phyloP scores from a whole-genome alignment of 148 eudicot genomes.

The Chenopodium quinoa region DNA sequence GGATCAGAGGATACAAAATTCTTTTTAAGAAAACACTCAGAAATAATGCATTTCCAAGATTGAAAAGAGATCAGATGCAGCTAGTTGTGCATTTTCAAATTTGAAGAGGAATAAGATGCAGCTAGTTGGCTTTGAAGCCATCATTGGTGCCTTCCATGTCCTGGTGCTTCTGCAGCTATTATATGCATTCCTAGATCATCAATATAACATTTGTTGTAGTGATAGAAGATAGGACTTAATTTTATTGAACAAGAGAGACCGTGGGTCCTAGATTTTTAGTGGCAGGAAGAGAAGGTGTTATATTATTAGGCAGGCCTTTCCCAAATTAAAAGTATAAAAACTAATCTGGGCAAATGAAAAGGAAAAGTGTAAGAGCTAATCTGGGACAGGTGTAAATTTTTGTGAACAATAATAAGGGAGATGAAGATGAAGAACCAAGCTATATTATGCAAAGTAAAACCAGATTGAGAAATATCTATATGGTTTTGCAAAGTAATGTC shows the following conservation, averaged over 20 bases:
- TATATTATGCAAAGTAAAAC: neutral
- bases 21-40: neutral
- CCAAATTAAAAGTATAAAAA: too few species aligned
- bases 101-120: neutral
- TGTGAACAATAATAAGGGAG: neutral
- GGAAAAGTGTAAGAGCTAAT: too few species aligned
- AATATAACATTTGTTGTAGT: neutral
- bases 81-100: neutral
- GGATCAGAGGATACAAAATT: neutral
- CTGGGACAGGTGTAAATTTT: neutral
- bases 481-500: neutral
- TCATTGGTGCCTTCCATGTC: neutral
- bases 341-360: too few species aligned
- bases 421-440: neutral
- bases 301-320: too few species aligned
- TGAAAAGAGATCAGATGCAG: neutral
- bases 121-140: neutral
- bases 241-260: too few species aligned
- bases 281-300: too few species aligned
- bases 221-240: too few species aligned
- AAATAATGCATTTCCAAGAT: neutral
- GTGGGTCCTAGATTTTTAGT: too few species aligned
- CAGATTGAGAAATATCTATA: neutral
- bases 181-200: neutral
- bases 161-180: constrained; percentile 2